Conservation (phyloP, 257 asterid species). For the Solanum pimpinellifolium region DNA sequence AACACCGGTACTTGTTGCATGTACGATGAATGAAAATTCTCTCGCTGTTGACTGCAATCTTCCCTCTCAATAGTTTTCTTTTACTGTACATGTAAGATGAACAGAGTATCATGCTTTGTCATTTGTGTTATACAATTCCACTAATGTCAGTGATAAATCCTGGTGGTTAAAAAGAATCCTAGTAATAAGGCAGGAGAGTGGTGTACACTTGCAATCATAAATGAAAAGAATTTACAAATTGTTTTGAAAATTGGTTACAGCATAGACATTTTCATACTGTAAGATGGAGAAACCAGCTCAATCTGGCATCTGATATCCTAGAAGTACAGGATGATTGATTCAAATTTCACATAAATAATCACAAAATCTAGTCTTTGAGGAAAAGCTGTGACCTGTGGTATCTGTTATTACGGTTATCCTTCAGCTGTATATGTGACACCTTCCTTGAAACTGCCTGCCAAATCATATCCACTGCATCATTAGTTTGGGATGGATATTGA, state of each 20-base stretch:
- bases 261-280: background rate
- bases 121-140: background rate
- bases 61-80: background rate
- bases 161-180: background rate
- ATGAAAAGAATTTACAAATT: background rate
- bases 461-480: constrained; percentile 88
- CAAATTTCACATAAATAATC: background rate
- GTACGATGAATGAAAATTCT: background rate
- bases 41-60: background rate
- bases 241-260: background rate
- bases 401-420: constrained; percentile 45
- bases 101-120: background rate
- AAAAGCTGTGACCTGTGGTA: constrained; percentile 25
- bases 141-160: background rate
- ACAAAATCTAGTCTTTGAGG: background rate
- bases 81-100: background rate
- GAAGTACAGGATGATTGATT: background rate
- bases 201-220: background rate
- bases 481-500: constrained; percentile 45
- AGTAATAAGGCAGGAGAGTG: background rate
- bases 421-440: constrained; percentile 22
- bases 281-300: background rate
- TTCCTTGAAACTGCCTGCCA: constrained; percentile 65
- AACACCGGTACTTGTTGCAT: background rate
- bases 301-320: background rate